phyloP scores from a whole-genome alignment of 345 rosid genomes.

The Microcos paniculata region DNA sequence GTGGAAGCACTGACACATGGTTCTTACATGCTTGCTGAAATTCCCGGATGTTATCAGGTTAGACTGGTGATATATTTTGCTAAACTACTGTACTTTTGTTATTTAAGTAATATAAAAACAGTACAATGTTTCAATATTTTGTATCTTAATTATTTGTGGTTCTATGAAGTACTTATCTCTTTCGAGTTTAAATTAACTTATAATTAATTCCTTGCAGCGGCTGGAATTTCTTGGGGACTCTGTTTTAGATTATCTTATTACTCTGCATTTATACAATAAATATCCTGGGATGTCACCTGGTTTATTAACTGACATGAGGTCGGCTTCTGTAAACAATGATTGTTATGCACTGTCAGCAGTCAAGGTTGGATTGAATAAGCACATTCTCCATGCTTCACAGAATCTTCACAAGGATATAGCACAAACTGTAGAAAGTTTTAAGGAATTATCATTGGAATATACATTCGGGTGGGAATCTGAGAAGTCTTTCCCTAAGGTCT shows the following conservation, averaged over 20 bases:
- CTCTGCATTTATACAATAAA: conserved; percentile 46
- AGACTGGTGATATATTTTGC: background rate
- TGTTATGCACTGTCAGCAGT: conserved; percentile 66
- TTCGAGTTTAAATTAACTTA: background rate
- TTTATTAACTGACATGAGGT: conserved; percentile 79
- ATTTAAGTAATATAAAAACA: background rate
- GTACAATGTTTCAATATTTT: background rate
- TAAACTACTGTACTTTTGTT: background rate
- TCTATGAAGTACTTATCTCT: background rate
- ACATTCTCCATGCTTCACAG: conserved; percentile 68
- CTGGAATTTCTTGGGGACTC: conserved; percentile 95
- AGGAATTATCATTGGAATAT: conserved; percentile 28
- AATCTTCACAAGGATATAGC: conserved; percentile 57
- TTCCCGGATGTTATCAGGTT: conserved; percentile 94
- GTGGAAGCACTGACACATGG: conserved; percentile 96
- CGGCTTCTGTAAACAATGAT: conserved; percentile 92
- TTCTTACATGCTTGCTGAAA: conserved; percentile 86
- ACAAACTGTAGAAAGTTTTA: conserved; percentile 28
- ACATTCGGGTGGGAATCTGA: conserved; percentile 85
- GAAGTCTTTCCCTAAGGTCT: conserved; percentile 75
- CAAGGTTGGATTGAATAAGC: conserved; percentile 59
- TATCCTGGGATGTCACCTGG: conserved; percentile 81
- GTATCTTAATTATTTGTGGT: background rate
- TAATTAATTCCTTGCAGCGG: conserved; percentile 44
- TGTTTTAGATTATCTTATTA: conserved; percentile 76